Base-by-base conservation (phyloP, 495 filamentous ascomycete genomes). In the Xylaria flabelliformis region DNA sequence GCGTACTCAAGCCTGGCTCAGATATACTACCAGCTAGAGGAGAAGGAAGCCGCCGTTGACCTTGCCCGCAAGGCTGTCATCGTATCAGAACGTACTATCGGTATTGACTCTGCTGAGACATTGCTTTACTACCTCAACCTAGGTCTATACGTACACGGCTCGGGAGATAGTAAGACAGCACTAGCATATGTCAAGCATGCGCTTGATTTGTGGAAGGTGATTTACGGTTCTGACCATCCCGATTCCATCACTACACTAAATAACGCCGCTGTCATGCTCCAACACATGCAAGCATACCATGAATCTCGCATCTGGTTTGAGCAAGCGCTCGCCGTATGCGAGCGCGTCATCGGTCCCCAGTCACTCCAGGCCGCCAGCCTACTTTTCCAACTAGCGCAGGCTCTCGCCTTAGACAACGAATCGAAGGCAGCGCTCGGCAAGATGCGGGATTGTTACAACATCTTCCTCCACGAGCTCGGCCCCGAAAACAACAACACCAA, bases 231-330 rank as follows among this genome's bases (percentile, higher is more conserved):
- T 15, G 91, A 92, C 78, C 97, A 99, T 82, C 97, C 97, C 3
- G 97, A 99, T 82, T 96, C 94, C 19, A 97, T 98, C 83, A 99
- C 97, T 15, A 98, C 97, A 41, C 91, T 98, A 82, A 99, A 98
- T 88, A 99, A 99, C 79, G 94, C 93, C 17, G 97, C 97, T 15
- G 96, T 98, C 36, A 99, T 99, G 97, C 89, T 98, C 61, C 97
- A 98, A 83, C 90, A 92, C 69, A 86, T 97, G 76, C 95, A 97
- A 85, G 89, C 91, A 59, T 99, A 95, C 86, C 88, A 92, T 72
- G 94, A 97, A 80, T 98, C 95, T 17, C 91, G 95, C 67, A 85
- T 92, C 72, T 99, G 97, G 97, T 98, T 99, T 80, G 95, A 98
- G 83, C 92, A 92, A 64, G 95, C 94, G 15, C 90, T 98, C 44